phyloP scores from a whole-genome alignment of 148 eudicot species.

The Polygonum aviculare region DNA sequence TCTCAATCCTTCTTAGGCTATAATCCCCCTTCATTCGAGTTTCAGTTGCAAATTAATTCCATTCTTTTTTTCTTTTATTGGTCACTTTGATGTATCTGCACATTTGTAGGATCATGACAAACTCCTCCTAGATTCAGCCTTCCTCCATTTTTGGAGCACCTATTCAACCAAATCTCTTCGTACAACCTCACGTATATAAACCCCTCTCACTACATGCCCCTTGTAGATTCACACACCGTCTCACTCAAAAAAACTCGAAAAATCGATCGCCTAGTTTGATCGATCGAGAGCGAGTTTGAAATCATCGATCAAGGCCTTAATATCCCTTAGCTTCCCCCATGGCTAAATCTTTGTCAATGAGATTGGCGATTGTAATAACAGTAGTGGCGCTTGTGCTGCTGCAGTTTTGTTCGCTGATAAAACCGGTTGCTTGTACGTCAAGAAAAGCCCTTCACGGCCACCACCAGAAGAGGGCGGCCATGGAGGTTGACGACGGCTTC shows the following conservation, averaged over 20 bases:
- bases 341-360: neutral
- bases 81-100: neutral
- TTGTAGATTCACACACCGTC: neutral
- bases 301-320: neutral
- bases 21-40: neutral
- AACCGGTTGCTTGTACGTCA: neutral
- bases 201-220: neutral
- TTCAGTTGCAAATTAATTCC: neutral
- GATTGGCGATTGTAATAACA: neutral
- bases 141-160: neutral
- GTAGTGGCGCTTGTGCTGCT: neutral
- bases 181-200: neutral
- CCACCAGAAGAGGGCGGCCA: neutral
- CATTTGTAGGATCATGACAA: slow-evolving; percentile 1
- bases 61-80: neutral
- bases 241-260: neutral
- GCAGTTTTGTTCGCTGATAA: neutral
- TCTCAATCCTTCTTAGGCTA: neutral
- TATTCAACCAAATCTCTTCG: neutral
- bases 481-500: neutral
- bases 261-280: neutral
- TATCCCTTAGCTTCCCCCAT: too few relatives aligned
- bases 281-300: neutral
- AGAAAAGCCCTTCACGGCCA: neutral
- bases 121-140: neutral